Conservation (phyloP, 2,329 filamentous ascomycete species). For the Fusarium oligoseptatum region DNA sequence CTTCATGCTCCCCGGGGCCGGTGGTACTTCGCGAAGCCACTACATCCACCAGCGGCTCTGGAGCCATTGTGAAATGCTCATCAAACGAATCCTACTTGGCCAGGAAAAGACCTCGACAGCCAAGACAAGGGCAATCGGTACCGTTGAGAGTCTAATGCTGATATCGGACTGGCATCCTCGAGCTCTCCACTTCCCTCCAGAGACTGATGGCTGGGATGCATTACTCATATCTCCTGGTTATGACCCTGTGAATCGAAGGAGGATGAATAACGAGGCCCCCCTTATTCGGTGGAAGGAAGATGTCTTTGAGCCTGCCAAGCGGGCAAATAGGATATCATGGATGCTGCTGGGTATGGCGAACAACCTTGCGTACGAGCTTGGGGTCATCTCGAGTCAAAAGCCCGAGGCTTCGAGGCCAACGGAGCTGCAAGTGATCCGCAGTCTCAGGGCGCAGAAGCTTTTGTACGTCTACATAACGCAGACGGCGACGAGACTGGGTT, state of each 20-base stretch:
- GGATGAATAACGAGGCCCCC: conserved; percentile 33
- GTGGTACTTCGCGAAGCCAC: conserved; percentile 38
- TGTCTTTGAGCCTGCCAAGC: conserved; percentile 44
- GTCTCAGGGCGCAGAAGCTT: conserved; percentile 29
- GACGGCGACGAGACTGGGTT: conserved; percentile 16
- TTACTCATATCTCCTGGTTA: conserved; percentile 35
- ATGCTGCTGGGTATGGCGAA: conserved; percentile 44
- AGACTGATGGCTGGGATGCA: conserved; percentile 42
- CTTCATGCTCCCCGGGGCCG: conserved; percentile 39
- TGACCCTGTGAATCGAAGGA: conserved; percentile 34
- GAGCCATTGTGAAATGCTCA: conserved; percentile 39
- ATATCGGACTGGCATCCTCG: conserved; percentile 45
- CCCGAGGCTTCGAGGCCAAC: background rate
- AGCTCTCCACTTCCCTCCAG: conserved; percentile 37
- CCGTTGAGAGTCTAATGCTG: conserved; percentile 39
- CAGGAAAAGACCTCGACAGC: conserved; percentile 41
- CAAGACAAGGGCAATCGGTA: conserved; percentile 33
- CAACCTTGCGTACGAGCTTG: conserved; percentile 40
- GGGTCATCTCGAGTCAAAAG: conserved; percentile 21
- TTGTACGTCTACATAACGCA: conserved; percentile 41
- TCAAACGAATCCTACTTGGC: conserved; percentile 34
- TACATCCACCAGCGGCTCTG: conserved; percentile 35
- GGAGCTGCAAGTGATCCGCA: background rate
- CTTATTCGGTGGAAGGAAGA: conserved; percentile 44
- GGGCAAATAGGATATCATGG: conserved; percentile 46